A percentile compares a stretch with the other conserved stretches of the same genome.
These are phyloP conservation scores for Fusarium kyushuense DNA, from an alignment of 2,329 filamentous ascomycete genomes.

Conservation along the genomic window DNA sequence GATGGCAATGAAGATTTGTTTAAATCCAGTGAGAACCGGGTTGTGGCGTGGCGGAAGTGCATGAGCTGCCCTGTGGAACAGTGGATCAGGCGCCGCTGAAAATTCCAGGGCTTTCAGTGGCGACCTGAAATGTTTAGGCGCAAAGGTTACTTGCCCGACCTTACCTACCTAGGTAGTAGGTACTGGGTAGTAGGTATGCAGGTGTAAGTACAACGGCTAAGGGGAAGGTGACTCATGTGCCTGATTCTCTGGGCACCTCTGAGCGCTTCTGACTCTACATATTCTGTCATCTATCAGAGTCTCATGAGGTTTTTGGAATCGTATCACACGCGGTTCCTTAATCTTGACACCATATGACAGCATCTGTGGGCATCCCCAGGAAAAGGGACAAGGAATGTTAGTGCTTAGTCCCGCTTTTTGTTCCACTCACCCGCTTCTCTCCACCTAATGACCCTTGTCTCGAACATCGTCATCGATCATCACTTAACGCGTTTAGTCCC, in stretches of 20 bases:
- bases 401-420: constrained; percentile 30
- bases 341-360: constrained; percentile 26
- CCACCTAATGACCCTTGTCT: constrained; percentile 37
- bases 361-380: constrained; percentile 40
- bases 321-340: constrained; percentile 26
- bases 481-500: constrained; percentile 36
- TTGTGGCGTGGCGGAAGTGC: constrained; percentile 41
- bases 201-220: constrained; percentile 18
- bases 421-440: constrained; percentile 39
- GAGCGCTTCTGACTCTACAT: neutral
- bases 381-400: constrained; percentile 34
- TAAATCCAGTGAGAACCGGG: constrained; percentile 37
- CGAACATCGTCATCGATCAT: constrained; percentile 39
- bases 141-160: constrained; percentile 24
- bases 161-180: too few relatives aligned
- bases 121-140: constrained; percentile 18
- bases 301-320: constrained; percentile 12
- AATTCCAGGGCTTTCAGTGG: constrained; percentile 40
- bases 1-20: constrained; percentile 41
- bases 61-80: constrained; percentile 35
- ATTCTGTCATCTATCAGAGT: constrained; percentile 9
- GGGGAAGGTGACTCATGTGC: constrained; percentile 16
- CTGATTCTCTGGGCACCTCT: neutral
- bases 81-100: constrained; percentile 39
- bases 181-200: too few relatives aligned